phyloP scores from a whole-genome alignment of 768 basidiomycete genomes.

The Boletus subparvulus region DNA sequence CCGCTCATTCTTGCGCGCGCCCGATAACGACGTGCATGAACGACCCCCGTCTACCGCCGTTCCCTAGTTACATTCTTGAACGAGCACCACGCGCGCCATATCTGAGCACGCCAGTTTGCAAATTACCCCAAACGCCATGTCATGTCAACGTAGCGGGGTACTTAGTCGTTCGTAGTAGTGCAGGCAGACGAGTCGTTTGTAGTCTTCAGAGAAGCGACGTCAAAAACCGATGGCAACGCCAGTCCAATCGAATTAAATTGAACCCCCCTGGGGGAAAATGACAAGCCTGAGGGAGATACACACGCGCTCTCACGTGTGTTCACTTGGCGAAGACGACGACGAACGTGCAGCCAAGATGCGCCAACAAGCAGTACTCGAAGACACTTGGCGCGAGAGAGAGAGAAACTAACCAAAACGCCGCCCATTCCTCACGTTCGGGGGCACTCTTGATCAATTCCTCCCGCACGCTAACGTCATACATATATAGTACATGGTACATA shows the following conservation, averaged over 20 bases:
- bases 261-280: neutral
- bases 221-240: neutral
- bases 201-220: conserved; percentile 6
- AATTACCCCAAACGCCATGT: conserved; percentile 18
- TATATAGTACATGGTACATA: no score
- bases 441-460: neutral
- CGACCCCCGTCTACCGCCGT: neutral
- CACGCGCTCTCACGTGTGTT: neutral
- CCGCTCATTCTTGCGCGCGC: neutral
- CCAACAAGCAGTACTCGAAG: neutral
- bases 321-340: neutral
- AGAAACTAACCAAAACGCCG: no score
- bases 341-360: neutral
- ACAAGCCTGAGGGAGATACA: no score
- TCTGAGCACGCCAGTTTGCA: conserved; percentile 6
- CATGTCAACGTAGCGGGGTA: neutral
- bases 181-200: neutral
- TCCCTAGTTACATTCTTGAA: conserved; percentile 11
- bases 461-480: no score
- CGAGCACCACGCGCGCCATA: neutral
- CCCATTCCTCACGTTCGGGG: neutral
- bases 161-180: neutral
- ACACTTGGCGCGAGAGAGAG: no score
- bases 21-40: conserved; percentile 12
- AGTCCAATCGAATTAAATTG: neutral